phyloP scores from a whole-genome alignment of 192 early-diverging fungal species.

The Coemansia sp. region DNA sequence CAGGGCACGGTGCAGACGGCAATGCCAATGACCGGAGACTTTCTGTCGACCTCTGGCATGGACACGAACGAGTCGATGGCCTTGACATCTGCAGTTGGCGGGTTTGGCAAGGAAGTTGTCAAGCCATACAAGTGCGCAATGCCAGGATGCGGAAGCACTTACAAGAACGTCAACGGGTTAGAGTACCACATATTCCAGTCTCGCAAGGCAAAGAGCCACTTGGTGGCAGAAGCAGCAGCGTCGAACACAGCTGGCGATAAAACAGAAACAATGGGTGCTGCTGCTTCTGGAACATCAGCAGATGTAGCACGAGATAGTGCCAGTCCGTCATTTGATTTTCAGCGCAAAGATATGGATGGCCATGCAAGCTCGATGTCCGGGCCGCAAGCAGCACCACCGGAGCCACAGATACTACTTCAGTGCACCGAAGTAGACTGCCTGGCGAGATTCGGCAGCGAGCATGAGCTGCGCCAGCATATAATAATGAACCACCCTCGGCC shows the following conservation, averaged over 20 bases:
- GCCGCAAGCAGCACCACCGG: neutral
- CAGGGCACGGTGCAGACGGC: neutral
- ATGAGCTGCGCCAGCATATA: slow-evolving; percentile 36
- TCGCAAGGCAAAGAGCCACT: slow-evolving; percentile 42
- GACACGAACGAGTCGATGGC: slow-evolving; percentile 1
- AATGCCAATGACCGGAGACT: neutral
- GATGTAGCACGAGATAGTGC: slow-evolving; percentile 1
- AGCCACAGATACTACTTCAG: slow-evolving; percentile 10
- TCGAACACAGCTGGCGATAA: no score
- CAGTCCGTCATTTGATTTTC: neutral
- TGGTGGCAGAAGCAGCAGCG: slow-evolving; percentile 5
- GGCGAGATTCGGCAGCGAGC: slow-evolving; percentile 21
- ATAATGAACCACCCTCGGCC: slow-evolving; percentile 38
- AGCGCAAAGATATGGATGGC: neutral
- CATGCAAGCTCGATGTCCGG: no score
- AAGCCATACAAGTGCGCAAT: slow-evolving; percentile 69
- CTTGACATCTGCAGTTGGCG: slow-evolving; percentile 1
- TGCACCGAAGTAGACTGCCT: slow-evolving; percentile 46
- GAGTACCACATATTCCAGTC: slow-evolving; percentile 74
- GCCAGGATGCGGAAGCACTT: slow-evolving; percentile 63
- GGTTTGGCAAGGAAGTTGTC: neutral
- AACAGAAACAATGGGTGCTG: no score
- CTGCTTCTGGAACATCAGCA: neutral
- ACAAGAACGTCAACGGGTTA: slow-evolving; percentile 84
- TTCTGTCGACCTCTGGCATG: neutral